phyloP scores from a whole-genome alignment of 2,329 filamentous ascomycete species.

The Plenodomus tracheiphilus region DNA sequence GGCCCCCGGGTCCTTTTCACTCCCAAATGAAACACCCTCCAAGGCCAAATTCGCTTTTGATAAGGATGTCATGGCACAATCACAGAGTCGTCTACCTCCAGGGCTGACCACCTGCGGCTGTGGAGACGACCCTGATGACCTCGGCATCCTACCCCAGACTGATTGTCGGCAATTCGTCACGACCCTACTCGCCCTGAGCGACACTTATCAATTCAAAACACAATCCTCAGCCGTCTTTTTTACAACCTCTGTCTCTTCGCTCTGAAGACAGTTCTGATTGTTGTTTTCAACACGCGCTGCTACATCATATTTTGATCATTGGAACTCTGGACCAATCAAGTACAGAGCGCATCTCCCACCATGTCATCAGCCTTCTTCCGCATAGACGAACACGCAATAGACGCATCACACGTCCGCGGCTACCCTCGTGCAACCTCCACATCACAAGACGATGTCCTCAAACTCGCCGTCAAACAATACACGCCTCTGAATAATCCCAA shows the following conservation, averaged over 20 bases:
- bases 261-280: not conserved
- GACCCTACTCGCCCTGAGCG: conserved; percentile 1
- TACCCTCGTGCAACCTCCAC: conserved; percentile 73
- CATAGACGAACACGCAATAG: conserved; percentile 72
- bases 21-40: too few species aligned
- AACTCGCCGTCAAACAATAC: conserved; percentile 85
- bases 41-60: too few species aligned
- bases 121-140: conserved; percentile 9
- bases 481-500: conserved; percentile 70
- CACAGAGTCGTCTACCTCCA: not conserved
- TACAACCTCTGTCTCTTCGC: too few species aligned
- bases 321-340: too few species aligned
- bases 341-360: not conserved
- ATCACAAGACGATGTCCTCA: conserved; percentile 73
- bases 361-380: conserved; percentile 57
- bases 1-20: too few species aligned
- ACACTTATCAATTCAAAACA: not conserved
- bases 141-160: conserved; percentile 29
- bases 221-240: not conserved
- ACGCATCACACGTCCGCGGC: conserved; percentile 74
- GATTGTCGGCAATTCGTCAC: conserved; percentile 27
- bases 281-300: not conserved
- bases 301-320: too few species aligned
- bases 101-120: not conserved
- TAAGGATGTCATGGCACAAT: not conserved